Conservation (phyloP, 192 early-diverging fungal genomes). For the Cladochytrium replicatum region DNA sequence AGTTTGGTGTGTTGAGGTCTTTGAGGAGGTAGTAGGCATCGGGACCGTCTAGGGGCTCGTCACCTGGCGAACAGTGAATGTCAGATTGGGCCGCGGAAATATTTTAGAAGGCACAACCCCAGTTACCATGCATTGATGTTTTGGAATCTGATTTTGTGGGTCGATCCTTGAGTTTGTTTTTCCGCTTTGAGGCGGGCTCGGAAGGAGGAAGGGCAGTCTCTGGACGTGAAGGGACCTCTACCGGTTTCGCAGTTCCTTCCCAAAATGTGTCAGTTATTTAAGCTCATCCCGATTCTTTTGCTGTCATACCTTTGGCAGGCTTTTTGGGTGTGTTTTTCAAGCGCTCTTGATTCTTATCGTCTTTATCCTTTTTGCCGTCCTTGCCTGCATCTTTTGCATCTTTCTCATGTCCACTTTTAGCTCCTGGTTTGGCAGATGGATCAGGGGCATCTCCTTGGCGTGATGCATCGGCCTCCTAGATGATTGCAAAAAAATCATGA, state of each 20-base stretch:
- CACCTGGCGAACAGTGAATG: conserved; percentile 13
- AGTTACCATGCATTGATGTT: too few species aligned
- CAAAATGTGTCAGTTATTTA: not conserved
- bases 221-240: conserved; percentile 12
- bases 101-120: too few species aligned
- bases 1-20: conserved; percentile 26
- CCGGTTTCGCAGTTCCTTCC: not conserved
- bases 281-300: not conserved
- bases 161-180: conserved; percentile 33
- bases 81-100: too few species aligned
- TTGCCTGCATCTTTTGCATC: conserved; percentile 23
- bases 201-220: conserved; percentile 16
- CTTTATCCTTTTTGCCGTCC: conserved; percentile 13
- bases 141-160: conserved; percentile 25
- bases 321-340: conserved; percentile 23
- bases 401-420: conserved; percentile 8
- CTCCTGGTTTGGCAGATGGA: conserved; percentile 4
- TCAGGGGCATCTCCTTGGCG: conserved; percentile 3
- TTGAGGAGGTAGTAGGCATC: conserved; percentile 38
- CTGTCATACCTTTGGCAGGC: conserved; percentile 18
- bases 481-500: not conserved
- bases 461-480: conserved; percentile 5
- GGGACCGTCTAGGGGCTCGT: conserved; percentile 42
- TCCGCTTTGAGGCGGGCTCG: conserved; percentile 31
- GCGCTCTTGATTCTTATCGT: conserved; percentile 15